Conservation (phyloP, 1,284 basidiomycete species). For the Mycena citricolor region DNA sequence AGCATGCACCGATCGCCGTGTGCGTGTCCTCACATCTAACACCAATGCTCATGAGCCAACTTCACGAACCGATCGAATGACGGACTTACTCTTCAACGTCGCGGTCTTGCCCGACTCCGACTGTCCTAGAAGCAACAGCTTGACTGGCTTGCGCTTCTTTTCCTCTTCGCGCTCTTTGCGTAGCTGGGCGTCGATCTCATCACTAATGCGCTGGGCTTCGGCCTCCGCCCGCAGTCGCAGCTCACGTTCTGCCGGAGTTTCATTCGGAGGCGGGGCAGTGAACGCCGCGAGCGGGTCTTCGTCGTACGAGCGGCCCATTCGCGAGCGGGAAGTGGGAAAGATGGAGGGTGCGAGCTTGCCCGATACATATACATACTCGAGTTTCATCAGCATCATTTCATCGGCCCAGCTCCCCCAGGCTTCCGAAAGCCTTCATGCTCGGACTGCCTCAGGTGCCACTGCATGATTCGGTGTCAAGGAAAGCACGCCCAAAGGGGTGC, state of each 20-base stretch:
- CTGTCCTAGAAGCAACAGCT: conserved; percentile 72
- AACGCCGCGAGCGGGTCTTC: conserved; percentile 60
- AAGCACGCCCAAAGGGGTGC: too few species aligned
- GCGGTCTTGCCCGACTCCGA: conserved; percentile 78
- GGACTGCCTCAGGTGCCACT: too few species aligned
- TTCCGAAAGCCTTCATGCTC: too few species aligned
- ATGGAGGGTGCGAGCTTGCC: too few species aligned
- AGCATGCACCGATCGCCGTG: too few species aligned
- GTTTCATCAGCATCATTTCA: too few species aligned
- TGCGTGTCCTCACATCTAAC: too few species aligned
- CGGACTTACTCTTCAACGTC: conserved; percentile 57
- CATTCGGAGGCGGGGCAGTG: conserved; percentile 58
- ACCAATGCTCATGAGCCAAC: too few species aligned
- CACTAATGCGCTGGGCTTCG: conserved; percentile 58
- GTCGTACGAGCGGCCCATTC: conserved; percentile 31
- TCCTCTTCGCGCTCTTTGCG: conserved; percentile 50
- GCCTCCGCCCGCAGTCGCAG: conserved; percentile 55
- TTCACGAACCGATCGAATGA: conserved; percentile 2
- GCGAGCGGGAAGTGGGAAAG: not conserved
- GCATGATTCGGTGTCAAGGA: too few species aligned
- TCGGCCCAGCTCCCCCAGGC: too few species aligned
- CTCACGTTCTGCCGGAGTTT: conserved; percentile 51
- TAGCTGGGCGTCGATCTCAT: conserved; percentile 68
- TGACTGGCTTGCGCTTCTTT: conserved; percentile 56
- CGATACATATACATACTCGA: too few species aligned